Conservation (phyloP, 495 filamentous ascomycete genomes). For the Neurospora intermedia region DNA sequence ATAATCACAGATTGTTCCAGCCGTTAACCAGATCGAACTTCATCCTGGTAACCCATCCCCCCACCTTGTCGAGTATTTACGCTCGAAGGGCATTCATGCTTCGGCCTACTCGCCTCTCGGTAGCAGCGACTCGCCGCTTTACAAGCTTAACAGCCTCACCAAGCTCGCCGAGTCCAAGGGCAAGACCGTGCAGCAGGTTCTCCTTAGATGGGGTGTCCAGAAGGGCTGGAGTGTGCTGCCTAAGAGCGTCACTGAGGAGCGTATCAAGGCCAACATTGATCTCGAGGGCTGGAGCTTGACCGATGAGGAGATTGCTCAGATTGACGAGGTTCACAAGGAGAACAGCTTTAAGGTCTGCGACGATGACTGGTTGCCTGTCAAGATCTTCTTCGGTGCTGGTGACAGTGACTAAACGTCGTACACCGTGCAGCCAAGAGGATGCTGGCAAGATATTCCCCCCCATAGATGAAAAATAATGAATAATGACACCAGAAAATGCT, state of each 20-base stretch:
- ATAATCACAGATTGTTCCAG: conserved; percentile 51
- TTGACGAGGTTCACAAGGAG: conserved; percentile 43
- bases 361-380: conserved; percentile 59
- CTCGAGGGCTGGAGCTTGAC: conserved; percentile 58
- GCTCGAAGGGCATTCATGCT: conserved; percentile 56
- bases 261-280: conserved; percentile 51
- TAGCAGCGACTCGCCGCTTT: conserved; percentile 41
- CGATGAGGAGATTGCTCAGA: conserved; percentile 49
- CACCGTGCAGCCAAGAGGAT: too few species aligned
- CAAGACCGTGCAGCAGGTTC: conserved; percentile 55
- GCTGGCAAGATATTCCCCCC: too few species aligned
- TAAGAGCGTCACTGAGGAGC: conserved; percentile 52
- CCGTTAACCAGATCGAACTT: conserved; percentile 88
- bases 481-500: not conserved
- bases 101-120: conserved; percentile 62
- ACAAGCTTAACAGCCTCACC: conserved; percentile 49
- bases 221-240: conserved; percentile 67
- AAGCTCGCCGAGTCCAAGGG: conserved; percentile 54
- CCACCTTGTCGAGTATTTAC: conserved; percentile 64
- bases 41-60: conserved; percentile 73
- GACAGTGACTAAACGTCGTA: conserved; percentile 37
- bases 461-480: not conserved
- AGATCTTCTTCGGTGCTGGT: conserved; percentile 83
- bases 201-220: conserved; percentile 59
- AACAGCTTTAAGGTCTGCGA: conserved; percentile 67